Conservation (phyloP, 1,284 basidiomycete species). For the Tilletia setariae region DNA sequence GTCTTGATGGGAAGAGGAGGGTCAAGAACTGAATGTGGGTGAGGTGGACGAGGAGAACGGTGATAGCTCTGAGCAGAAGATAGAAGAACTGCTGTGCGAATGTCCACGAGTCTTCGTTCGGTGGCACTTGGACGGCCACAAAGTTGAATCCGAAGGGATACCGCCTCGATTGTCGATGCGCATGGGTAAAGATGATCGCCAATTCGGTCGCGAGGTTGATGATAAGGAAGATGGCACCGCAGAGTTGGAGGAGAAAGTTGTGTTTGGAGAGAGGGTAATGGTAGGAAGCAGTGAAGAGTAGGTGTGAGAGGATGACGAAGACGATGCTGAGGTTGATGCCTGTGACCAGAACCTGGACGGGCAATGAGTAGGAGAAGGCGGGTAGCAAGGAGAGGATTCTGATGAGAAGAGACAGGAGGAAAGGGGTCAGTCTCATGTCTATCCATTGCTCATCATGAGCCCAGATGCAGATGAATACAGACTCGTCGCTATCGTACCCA, state of each 20-base stretch:
- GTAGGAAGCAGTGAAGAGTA: constrained; percentile 91
- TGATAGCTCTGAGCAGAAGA: constrained; percentile 81
- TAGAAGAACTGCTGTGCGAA: constrained; percentile 71
- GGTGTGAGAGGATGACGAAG: constrained; percentile 81
- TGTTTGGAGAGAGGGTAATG: constrained; percentile 88
- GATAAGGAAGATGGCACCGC: constrained; percentile 74
- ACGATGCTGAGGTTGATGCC: constrained; percentile 84
- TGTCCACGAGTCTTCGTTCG: constrained; percentile 72
- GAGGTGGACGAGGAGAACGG: constrained; percentile 73
- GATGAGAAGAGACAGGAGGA: no score
- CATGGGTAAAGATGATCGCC: constrained; percentile 65
- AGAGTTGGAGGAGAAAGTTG: constrained; percentile 85
- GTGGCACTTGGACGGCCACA: constrained; percentile 67
- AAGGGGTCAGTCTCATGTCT: no score
- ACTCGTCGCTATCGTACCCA: no score
- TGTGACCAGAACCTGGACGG: constrained; percentile 82
- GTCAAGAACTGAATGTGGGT: constrained; percentile 96
- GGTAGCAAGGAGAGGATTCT: constrained; percentile 40
- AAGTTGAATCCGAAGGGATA: constrained; percentile 98
- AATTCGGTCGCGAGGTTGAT: constrained; percentile 45
- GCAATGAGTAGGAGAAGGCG: constrained; percentile 70
- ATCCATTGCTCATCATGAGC: no score
- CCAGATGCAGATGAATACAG: no score
- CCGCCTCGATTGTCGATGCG: constrained; percentile 65
- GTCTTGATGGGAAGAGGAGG: constrained; percentile 85